phyloP scores from a whole-genome alignment of 2,329 filamentous ascomycete species.

The Scytalidium lignicola region DNA sequence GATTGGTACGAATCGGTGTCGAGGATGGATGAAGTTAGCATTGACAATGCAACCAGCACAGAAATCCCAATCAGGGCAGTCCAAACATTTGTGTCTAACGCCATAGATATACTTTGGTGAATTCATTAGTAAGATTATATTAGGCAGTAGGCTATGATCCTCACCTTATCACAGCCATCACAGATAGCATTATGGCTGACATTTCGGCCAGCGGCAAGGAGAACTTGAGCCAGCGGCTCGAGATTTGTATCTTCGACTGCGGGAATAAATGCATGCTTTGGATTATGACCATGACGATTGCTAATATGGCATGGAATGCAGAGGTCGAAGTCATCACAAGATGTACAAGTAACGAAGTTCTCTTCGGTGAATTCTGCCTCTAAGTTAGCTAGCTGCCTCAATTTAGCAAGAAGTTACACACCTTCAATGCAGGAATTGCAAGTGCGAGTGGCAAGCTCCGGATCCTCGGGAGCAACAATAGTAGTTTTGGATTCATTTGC shows the following conservation, averaged over 20 bases:
- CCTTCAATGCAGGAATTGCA: slow-evolving; percentile 63
- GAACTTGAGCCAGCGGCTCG: slow-evolving; percentile 54
- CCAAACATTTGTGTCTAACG: slow-evolving; percentile 91
- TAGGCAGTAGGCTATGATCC: background rate
- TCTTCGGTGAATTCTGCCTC: slow-evolving; percentile 54
- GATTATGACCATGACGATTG: slow-evolving; percentile 84
- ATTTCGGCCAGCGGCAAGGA: slow-evolving; percentile 75
- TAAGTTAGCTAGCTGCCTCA: slow-evolving; percentile 19
- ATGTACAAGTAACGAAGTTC: slow-evolving; percentile 78
- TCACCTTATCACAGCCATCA: slow-evolving; percentile 79
- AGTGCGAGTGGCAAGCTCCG: slow-evolving; percentile 33
- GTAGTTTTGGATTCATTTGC: slow-evolving; percentile 20
- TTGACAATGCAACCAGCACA: slow-evolving; percentile 70
- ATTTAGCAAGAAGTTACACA: slow-evolving; percentile 28
- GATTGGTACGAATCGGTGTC: slow-evolving; percentile 83
- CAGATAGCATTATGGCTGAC: slow-evolving; percentile 83
- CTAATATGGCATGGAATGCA: slow-evolving; percentile 76
- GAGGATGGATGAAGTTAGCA: slow-evolving; percentile 65
- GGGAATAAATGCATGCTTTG: slow-evolving; percentile 72
- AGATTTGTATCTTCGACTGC: slow-evolving; percentile 60
- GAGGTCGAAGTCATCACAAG: slow-evolving; percentile 87
- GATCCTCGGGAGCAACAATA: slow-evolving; percentile 17
- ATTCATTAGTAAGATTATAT: slow-evolving; percentile 1
- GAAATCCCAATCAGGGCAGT: slow-evolving; percentile 97
- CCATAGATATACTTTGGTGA: slow-evolving; percentile 64